phyloP scores from a whole-genome alignment of 2,329 filamentous ascomycete genomes.

The Ophiognomonia clavigignenti-juglandacearum region DNA sequence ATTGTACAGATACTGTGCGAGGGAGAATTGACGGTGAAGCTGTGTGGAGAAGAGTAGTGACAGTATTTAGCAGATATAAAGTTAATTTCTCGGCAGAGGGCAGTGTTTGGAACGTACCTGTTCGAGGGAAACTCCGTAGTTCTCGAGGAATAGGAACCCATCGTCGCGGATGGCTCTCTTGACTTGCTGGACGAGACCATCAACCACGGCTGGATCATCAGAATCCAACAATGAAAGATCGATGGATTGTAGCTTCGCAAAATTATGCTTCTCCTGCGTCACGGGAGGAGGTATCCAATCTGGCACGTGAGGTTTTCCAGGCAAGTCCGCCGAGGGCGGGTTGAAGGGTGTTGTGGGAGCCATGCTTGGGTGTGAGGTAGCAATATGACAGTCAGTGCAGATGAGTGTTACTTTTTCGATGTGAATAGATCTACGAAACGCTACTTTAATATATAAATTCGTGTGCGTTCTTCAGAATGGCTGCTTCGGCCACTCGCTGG shows the following conservation, averaged over 20 bases:
- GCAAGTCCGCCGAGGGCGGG: conserved; percentile 31
- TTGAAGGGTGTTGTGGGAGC: conserved; percentile 33
- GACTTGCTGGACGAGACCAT: conserved; percentile 36
- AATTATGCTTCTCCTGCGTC: conserved; percentile 39
- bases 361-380: conserved; percentile 17
- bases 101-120: conserved; percentile 23
- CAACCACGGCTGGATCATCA: conserved; percentile 35
- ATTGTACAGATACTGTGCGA: conserved; percentile 45
- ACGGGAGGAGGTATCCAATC: conserved; percentile 38
- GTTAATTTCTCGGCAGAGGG: no score
- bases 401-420: no score
- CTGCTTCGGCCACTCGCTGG: no score
- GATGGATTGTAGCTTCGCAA: conserved; percentile 36
- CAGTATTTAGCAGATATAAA: neutral
- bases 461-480: neutral
- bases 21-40: conserved; percentile 44
- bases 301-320: conserved; percentile 36
- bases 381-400: no score
- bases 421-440: neutral
- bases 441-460: neutral
- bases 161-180: conserved; percentile 38
- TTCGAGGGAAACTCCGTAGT: conserved; percentile 44
- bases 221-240: conserved; percentile 39
- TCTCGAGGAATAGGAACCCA: conserved; percentile 42
- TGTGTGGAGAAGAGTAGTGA: conserved; percentile 19